phyloP scores from a whole-genome alignment of 2,329 filamentous ascomycete genomes.

The Colletotrichum agaves region DNA sequence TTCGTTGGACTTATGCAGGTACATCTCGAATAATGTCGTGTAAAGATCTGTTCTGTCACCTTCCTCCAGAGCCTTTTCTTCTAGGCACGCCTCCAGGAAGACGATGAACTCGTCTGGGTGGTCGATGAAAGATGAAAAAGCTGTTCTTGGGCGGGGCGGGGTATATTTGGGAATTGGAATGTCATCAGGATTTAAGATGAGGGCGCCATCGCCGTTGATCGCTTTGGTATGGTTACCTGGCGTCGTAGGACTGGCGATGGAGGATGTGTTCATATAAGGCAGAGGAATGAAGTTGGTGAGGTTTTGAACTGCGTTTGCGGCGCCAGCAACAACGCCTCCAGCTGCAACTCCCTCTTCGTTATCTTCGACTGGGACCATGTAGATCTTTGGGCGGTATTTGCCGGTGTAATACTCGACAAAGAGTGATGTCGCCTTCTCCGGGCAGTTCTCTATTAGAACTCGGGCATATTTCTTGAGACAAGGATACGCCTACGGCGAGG shows the following conservation, averaged over 20 bases:
- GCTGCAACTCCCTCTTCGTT: slow-evolving; percentile 50
- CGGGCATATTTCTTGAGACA: slow-evolving; percentile 96
- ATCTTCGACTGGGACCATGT: slow-evolving; percentile 52
- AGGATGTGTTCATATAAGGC: slow-evolving; percentile 81
- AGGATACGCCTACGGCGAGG: slow-evolving; percentile 73
- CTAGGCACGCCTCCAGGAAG: slow-evolving; percentile 89
- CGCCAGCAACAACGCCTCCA: slow-evolving; percentile 62
- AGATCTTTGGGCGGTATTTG: slow-evolving; percentile 78
- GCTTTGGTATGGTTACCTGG: slow-evolving; percentile 60
- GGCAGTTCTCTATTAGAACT: slow-evolving; percentile 88
- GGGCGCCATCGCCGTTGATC: slow-evolving; percentile 58
- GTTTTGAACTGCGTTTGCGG: slow-evolving; percentile 85
- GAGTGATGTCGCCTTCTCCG: slow-evolving; percentile 81
- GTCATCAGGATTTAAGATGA: slow-evolving; percentile 61
- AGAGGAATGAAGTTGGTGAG: slow-evolving; percentile 85
- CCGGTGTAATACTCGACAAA: slow-evolving; percentile 97
- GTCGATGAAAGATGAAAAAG: slow-evolving; percentile 97
- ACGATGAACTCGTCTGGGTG: slow-evolving; percentile 91
- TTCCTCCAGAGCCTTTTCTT: slow-evolving; percentile 75
- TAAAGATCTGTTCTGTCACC: slow-evolving; percentile 87
- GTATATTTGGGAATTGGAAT: slow-evolving; percentile 70
- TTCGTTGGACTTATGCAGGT: slow-evolving; percentile 85
- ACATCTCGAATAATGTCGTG: slow-evolving; percentile 98
- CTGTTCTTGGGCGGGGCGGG: slow-evolving; percentile 83
- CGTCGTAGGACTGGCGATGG: slow-evolving; percentile 63